Evolutionary conservation across 768 basidiomycete species (phyloP).

Genomic region (Lentinula boryana): DNA sequence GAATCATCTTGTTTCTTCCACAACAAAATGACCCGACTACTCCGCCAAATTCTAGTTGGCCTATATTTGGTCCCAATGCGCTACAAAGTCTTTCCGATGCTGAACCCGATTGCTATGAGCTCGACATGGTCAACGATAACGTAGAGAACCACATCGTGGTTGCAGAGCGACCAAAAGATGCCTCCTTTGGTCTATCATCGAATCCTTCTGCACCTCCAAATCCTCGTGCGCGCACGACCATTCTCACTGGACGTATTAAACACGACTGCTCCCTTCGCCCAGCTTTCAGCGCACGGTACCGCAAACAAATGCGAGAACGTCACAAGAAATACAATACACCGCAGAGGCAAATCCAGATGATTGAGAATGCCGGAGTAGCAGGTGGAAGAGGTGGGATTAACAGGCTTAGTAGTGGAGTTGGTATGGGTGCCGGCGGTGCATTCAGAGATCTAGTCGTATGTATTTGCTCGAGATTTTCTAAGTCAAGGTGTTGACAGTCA

Average conservation of each 20-base stretch:
- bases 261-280: constrained; percentile 77
- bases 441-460: constrained; percentile 67
- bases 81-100: constrained; percentile 24
- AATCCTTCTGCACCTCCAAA: constrained; percentile 37
- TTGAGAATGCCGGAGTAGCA: constrained; percentile 63
- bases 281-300: constrained; percentile 58
- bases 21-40: constrained; percentile 41
- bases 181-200: constrained; percentile 28
- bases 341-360: constrained; percentile 59
- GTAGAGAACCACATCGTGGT: constrained; percentile 85
- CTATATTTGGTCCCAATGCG: constrained; percentile 28
- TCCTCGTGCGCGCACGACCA: constrained; percentile 67
- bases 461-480: constrained; percentile 11
- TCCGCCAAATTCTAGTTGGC: constrained; percentile 16
- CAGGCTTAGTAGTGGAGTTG: constrained; percentile 71
- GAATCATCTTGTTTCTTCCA: constrained; percentile 64
- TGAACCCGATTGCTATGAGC: constrained; percentile 72
- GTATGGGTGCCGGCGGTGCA: constrained; percentile 42
- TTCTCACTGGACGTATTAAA: constrained; percentile 73
- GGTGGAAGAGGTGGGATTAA: constrained; percentile 74
- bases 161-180: constrained; percentile 73
- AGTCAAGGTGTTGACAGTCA: background rate
- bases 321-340: constrained; percentile 63
- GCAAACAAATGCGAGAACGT: constrained; percentile 67
- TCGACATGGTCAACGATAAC: constrained; percentile 81